These are phyloP conservation scores for Aspergillus sp. DNA, from an alignment of 2,329 filamentous ascomycete species.

Conservation along the genomic window DNA sequence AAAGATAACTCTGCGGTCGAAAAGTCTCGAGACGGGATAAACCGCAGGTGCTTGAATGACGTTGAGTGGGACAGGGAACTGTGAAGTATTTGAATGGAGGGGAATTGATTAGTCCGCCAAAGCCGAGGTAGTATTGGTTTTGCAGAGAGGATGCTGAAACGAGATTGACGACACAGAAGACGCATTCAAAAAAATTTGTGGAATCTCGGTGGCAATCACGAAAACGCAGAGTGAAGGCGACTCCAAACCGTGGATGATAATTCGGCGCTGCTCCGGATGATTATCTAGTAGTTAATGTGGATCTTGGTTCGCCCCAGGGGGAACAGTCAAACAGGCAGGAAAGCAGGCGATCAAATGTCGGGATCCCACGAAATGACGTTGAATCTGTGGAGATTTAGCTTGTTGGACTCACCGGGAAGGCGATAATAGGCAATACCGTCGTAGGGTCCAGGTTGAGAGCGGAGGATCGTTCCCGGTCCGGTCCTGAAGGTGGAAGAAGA, in stretches of 20 bases:
- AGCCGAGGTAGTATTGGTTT: constrained; percentile 30
- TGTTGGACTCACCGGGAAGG: background rate
- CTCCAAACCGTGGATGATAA: background rate
- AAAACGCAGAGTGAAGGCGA: constrained; percentile 9
- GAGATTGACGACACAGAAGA: constrained; percentile 23
- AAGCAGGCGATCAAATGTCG: constrained; percentile 6
- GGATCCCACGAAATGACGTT: background rate
- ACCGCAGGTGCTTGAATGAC: constrained; percentile 16
- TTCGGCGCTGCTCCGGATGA: constrained; percentile 6
- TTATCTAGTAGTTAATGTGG: constrained; percentile 17
- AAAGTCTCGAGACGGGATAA: constrained; percentile 8
- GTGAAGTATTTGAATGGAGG: constrained; percentile 16
- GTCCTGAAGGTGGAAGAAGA: background rate
- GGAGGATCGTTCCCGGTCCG: background rate
- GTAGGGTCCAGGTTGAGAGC: background rate
- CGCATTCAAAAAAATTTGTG: constrained; percentile 18
- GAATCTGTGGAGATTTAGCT: background rate
- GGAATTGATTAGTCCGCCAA: constrained; percentile 24
- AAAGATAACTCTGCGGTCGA: constrained; percentile 17
- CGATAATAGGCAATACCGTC: background rate
- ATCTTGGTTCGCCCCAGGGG: constrained; percentile 14
- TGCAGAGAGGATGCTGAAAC: constrained; percentile 23
- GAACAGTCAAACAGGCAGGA: background rate
- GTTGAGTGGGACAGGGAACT: constrained; percentile 14
- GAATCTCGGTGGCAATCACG: constrained; percentile 11